Conservation (phyloP, 2,329 filamentous ascomycete species). For the Plenodomus biglobosus region DNA sequence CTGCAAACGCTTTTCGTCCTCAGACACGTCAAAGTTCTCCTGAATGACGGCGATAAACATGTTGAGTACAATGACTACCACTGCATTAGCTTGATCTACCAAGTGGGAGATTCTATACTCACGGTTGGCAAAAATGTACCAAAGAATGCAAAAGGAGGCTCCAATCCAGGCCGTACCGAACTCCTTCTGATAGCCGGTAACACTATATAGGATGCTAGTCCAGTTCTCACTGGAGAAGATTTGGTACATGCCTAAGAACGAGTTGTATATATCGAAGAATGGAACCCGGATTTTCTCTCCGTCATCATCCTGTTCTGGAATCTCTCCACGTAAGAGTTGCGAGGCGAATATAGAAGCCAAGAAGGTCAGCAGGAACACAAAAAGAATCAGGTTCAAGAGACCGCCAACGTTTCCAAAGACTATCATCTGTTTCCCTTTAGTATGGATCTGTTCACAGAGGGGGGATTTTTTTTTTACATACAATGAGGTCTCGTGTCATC, state of each 20-base stretch:
- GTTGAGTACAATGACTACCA: constrained; percentile 79
- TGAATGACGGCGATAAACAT: constrained; percentile 99
- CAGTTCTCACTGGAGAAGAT: constrained; percentile 95
- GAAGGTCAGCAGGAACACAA: constrained; percentile 94
- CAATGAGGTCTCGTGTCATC: constrained; percentile 82
- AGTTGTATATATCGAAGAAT: constrained; percentile 91
- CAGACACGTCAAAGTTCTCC: constrained; percentile 97
- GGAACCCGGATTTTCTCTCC: constrained; percentile 69
- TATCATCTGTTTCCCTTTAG: constrained; percentile 53
- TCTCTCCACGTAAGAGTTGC: constrained; percentile 87
- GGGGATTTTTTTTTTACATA: constrained; percentile 45
- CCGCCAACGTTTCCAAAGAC: constrained; percentile 90
- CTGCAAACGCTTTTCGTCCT: constrained; percentile 95
- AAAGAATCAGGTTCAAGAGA: constrained; percentile 91
- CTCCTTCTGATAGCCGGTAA: constrained; percentile 67
- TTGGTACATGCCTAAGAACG: constrained; percentile 97
- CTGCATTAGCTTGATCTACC: constrained; percentile 10
- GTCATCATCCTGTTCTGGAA: constrained; percentile 62
- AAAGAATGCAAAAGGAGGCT: constrained; percentile 85
- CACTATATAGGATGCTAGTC: constrained; percentile 83
- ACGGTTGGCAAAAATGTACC: constrained; percentile 91
- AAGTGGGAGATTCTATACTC: constrained; percentile 12
- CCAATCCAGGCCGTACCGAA: constrained; percentile 87
- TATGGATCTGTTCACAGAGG: constrained; percentile 8
- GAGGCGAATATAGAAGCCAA: constrained; percentile 89